Conservation (phyloP, 208 protist species). For the Acanthamoeba rhysodes region DNA sequence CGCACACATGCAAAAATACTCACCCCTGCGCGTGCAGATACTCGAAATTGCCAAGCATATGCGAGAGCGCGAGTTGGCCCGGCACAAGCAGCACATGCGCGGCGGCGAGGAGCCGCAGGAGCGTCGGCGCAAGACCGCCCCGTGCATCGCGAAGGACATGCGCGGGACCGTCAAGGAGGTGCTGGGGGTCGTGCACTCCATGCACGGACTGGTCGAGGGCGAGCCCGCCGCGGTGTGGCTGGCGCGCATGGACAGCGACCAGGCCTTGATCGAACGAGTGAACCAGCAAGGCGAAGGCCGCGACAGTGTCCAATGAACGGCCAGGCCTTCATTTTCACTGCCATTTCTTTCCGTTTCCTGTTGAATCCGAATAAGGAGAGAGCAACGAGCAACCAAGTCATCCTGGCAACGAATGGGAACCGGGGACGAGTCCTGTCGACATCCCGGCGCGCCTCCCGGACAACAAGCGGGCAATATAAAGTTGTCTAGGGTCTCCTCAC, state of each 20-base stretch:
- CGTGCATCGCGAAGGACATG: constrained; percentile 24
- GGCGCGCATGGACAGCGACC: neutral
- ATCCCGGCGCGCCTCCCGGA: no score
- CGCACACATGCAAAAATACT: no score
- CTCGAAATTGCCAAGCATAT: neutral
- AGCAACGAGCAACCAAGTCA: no score
- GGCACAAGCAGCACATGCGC: neutral
- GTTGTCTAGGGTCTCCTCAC: no score
- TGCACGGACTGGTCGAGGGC: constrained; percentile 1
- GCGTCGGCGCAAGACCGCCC: neutral
- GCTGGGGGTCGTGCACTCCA: neutral
- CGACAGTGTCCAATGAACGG: no score
- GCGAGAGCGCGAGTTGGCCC: neutral
- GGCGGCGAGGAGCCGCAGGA: neutral
- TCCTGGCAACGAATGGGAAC: no score
- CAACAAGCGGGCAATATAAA: no score
- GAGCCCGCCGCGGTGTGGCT: neutral
- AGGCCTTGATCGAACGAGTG: neutral
- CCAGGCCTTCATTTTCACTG: no score
- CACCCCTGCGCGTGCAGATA: neutral
- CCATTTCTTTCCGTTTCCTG: no score
- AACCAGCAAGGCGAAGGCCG: neutral
- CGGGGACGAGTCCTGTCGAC: no score
- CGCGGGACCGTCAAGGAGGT: constrained; percentile 29
- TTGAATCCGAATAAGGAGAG: no score